Evolutionary conservation across 192 early-diverging fungal species (phyloP), one percentile per base, ranked within the genome.

Genomic region (Dissophora globulifera): DNA sequence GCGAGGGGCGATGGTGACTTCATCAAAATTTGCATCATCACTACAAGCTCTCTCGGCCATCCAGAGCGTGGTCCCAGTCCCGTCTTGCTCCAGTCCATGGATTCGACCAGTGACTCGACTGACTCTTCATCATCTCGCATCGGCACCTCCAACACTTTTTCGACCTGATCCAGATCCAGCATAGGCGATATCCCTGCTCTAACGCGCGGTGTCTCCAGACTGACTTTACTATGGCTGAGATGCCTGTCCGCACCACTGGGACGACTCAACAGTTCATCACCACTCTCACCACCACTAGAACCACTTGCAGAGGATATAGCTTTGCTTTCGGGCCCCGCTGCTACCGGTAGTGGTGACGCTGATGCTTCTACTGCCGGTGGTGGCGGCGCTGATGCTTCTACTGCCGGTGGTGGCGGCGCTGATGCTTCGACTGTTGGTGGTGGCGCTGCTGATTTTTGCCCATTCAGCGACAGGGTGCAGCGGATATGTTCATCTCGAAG

Each of bases 31-130:
- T 32, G 46, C 25, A 72, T 27, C 3, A 63, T 1, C 10, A 52
- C 15, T 9, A n/a, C 13, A 15, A 72, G 41, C 16, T 72, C 69
- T 11, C n/a, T n/a, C 3, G 66, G 50, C 79, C 79, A 81, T 13
- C 12, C 32, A 2, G 38, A 45, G 27, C 60, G 50, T 13, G 71
- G 71, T 12, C 79, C 79, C 4, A 81, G 50, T 13, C 55, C 46
- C n/a, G 79, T 81, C 29, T 22, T 47, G 20, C 61, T 60, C 79
- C 79, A 81, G 40, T 81, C 79, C 41, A 66, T 70, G 20, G 56
- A 35, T 2, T 69, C 53, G 1, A 69, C 27, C 31, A 80, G 38
- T 3, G 49, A 50, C 40, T 45, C 50, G 2, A 69, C 56, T 10
- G 79, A 67, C 33, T 43, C 17, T 25, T 75, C 71, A 26, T 31